These are phyloP conservation scores for Singerocomus inundabilis DNA, from an alignment of 1,284 basidiomycete genomes.

Conservation along the genomic window DNA sequence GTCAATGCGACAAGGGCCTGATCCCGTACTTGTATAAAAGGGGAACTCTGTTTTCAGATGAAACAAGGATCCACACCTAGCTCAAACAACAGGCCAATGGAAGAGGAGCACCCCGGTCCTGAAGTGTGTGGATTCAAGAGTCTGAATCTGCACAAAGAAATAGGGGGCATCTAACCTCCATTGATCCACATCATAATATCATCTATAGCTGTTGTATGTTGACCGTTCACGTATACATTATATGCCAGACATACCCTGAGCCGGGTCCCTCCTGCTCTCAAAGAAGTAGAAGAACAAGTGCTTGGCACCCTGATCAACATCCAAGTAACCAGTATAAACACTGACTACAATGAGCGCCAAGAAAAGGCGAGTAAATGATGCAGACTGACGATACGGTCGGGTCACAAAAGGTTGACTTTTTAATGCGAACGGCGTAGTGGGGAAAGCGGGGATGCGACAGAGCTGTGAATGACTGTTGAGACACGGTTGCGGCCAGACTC, in stretches of 20 bases:
- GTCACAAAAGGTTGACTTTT: slow-evolving; percentile 61
- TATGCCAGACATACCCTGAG: slow-evolving; percentile 37
- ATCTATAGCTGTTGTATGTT: slow-evolving; percentile 35
- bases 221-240: neutral
- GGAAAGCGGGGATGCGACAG: slow-evolving; percentile 51
- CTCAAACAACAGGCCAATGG: slow-evolving; percentile 67
- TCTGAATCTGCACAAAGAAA: slow-evolving; percentile 18
- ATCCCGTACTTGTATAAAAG: slow-evolving; percentile 5
- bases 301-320: slow-evolving; percentile 55
- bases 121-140: neutral
- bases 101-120: slow-evolving; percentile 67
- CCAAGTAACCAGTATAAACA: slow-evolving; percentile 62
- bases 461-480: slow-evolving; percentile 40
- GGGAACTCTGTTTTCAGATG: slow-evolving; percentile 7
- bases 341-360: slow-evolving; percentile 26
- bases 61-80: slow-evolving; percentile 42
- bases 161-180: slow-evolving; percentile 44
- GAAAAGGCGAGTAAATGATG: neutral
- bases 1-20: slow-evolving; percentile 60
- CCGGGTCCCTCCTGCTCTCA: slow-evolving; percentile 68
- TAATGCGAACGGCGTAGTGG: slow-evolving; percentile 54
- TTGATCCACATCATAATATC: slow-evolving; percentile 75
- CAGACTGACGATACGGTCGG: slow-evolving; percentile 57
- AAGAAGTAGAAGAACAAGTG: slow-evolving; percentile 87
- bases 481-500: slow-evolving; percentile 31